Conservation (phyloP, 768 basidiomycete species). For the Flagelloscypha sp. region DNA sequence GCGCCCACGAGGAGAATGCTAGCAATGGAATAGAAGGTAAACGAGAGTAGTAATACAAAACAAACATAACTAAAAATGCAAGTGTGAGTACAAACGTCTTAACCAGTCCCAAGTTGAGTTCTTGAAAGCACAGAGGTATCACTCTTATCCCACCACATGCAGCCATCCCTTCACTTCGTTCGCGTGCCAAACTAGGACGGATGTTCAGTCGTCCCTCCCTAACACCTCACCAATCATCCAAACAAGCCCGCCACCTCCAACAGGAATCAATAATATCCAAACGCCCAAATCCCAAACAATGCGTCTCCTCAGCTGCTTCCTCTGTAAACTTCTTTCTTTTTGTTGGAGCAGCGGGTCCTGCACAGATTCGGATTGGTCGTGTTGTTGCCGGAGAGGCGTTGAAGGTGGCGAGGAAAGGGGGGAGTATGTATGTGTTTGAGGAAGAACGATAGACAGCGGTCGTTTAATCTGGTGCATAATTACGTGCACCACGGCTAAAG, state of each 20-base stretch:
- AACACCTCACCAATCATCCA: conserved; percentile 41
- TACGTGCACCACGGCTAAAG: conserved; percentile 65
- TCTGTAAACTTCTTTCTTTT: conserved; percentile 82
- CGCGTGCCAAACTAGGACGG: too few species aligned
- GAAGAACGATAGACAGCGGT: conserved; percentile 78
- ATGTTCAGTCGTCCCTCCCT: neutral
- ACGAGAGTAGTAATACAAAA: too few species aligned
- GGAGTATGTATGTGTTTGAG: conserved; percentile 22
- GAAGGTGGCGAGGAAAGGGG: conserved; percentile 13
- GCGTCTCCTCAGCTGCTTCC: conserved; percentile 58
- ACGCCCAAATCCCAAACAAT: conserved; percentile 80
- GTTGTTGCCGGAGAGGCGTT: conserved; percentile 14
- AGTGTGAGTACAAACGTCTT: too few species aligned
- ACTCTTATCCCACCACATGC: too few species aligned
- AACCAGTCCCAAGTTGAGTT: too few species aligned
- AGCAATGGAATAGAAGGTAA: too few species aligned
- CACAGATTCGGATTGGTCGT: conserved; percentile 22
- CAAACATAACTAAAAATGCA: too few species aligned
- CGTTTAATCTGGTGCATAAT: conserved; percentile 76
- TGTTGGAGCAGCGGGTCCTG: conserved; percentile 71
- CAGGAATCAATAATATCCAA: conserved; percentile 61
- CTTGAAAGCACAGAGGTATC: too few species aligned
- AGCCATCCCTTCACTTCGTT: too few species aligned
- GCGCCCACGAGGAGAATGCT: too few species aligned
- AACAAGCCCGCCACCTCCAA: conserved; percentile 44